Evolutionary conservation across 768 basidiomycete species (phyloP).

Genomic region (Amanita exitialis): DNA sequence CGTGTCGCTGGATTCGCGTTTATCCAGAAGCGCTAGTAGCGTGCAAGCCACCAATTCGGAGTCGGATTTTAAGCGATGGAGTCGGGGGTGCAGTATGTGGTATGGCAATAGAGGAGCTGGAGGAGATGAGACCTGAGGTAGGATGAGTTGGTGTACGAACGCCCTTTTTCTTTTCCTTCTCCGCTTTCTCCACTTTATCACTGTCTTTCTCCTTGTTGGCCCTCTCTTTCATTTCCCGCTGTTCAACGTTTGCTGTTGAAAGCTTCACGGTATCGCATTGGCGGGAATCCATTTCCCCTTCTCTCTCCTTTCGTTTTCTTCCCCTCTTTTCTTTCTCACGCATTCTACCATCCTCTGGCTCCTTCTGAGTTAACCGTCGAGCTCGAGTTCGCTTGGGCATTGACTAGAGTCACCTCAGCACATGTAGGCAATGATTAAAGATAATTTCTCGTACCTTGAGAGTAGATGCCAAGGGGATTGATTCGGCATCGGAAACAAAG

Average conservation of each 20-base stretch:
- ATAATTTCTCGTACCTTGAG: not conserved
- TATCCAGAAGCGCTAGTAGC: constrained; percentile 1
- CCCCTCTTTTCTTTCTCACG: constrained; percentile 24
- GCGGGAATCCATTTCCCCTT: constrained; percentile 22
- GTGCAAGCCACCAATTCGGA: constrained; percentile 15
- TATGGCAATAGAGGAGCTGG: constrained; percentile 14
- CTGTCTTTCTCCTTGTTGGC: constrained; percentile 14
- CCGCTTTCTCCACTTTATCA: constrained; percentile 15
- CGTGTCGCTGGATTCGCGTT: not conserved
- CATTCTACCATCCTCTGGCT: constrained; percentile 11
- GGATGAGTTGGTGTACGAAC: constrained; percentile 22
- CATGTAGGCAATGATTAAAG: not conserved
- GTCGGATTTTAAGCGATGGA: constrained; percentile 46
- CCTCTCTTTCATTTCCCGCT: not conserved
- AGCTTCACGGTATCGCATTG: constrained; percentile 5
- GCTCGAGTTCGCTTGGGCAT: constrained; percentile 15
- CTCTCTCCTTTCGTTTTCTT: constrained; percentile 33
- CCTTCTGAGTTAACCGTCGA: constrained; percentile 21
- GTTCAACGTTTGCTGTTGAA: not conserved
- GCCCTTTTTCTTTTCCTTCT: constrained; percentile 18
- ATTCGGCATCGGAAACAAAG: constrained; percentile 3
- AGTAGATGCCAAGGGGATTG: not conserved
- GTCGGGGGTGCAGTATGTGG: constrained; percentile 21
- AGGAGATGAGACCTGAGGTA: constrained; percentile 13
- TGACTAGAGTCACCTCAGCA: not conserved